A percentile compares a stretch with the other conserved stretches of the same genome.
These are phyloP conservation scores for Domatiomyces catenatus DNA, from an alignment of 2,329 filamentous ascomycete species.

Conservation along the genomic window DNA sequence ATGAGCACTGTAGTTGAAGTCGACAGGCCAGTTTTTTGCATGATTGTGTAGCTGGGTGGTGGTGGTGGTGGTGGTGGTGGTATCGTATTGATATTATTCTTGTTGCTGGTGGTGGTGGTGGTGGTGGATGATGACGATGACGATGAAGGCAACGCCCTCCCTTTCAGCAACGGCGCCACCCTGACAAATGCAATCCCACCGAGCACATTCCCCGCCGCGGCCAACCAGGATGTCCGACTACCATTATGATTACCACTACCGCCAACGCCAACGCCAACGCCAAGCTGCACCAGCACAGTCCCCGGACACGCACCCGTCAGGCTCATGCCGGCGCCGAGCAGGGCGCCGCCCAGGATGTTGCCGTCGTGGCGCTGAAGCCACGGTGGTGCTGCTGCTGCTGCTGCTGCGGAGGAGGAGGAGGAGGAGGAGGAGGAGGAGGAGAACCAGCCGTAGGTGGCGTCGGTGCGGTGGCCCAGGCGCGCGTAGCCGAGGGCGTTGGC, in stretches of 20 bases:
- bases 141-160: too few species aligned
- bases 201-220: constrained; percentile 18
- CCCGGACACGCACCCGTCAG: constrained; percentile 50
- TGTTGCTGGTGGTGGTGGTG: too few species aligned
- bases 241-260: constrained; percentile 39
- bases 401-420: too few species aligned
- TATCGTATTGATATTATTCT: neutral
- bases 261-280: constrained; percentile 36
- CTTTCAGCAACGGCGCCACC: neutral
- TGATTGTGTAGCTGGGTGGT: neutral
- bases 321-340: constrained; percentile 50
- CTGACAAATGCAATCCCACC: constrained; percentile 33
- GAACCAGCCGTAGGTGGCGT: constrained; percentile 38
- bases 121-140: too few species aligned
- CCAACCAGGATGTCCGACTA: neutral
- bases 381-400: constrained; percentile 23
- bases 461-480: constrained; percentile 32
- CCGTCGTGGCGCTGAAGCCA: too few species aligned
- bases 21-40: neutral
- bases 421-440: constrained; percentile 8
- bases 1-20: constrained; percentile 20
- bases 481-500: constrained; percentile 30
- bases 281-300: constrained; percentile 46
- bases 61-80: neutral
- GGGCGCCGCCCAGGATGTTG: constrained; percentile 46